Percentiles rank a stretch among this genome's conserved stretches.
These are phyloP conservation scores for Hygrophorus russula DNA, from an alignment of 768 basidiomycete species.

Conservation along the genomic window DNA sequence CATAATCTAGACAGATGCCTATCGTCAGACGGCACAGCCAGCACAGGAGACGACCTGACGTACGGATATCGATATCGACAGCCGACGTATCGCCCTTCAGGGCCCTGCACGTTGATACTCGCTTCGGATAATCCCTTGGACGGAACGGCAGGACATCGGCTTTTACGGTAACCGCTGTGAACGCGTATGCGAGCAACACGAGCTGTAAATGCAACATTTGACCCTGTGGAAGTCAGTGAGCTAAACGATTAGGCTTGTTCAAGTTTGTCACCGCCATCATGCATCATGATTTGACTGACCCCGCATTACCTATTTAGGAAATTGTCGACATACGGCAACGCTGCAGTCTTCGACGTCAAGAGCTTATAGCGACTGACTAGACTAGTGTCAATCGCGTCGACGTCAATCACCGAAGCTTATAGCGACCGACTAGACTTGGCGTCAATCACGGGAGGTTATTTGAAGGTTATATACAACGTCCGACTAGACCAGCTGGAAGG, in stretches of 20 bases:
- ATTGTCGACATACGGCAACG: too few relatives aligned
- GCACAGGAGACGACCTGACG: conserved; percentile 9
- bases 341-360: too few relatives aligned
- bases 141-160: conserved; percentile 18
- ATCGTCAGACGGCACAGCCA: not conserved
- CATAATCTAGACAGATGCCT: conserved; percentile 34
- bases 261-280: too few relatives aligned
- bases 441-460: not conserved
- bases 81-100: conserved; percentile 24
- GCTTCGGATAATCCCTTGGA: conserved; percentile 24
- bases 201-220: not conserved
- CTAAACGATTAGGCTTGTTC: too few relatives aligned
- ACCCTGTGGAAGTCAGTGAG: too few relatives aligned
- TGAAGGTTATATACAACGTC: not conserved
- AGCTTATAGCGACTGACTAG: too few relatives aligned
- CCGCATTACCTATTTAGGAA: too few relatives aligned
- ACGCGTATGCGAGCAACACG: not conserved
- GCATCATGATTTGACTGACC: too few relatives aligned
- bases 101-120: conserved; percentile 28
- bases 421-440: too few relatives aligned
- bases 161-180: not conserved
- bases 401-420: too few relatives aligned
- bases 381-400: too few relatives aligned
- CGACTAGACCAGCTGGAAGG: not conserved
- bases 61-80: conserved; percentile 36